These are phyloP conservation scores for Septoria linicola DNA, from an alignment of 2,329 filamentous ascomycete species.

Conservation along the genomic window DNA sequence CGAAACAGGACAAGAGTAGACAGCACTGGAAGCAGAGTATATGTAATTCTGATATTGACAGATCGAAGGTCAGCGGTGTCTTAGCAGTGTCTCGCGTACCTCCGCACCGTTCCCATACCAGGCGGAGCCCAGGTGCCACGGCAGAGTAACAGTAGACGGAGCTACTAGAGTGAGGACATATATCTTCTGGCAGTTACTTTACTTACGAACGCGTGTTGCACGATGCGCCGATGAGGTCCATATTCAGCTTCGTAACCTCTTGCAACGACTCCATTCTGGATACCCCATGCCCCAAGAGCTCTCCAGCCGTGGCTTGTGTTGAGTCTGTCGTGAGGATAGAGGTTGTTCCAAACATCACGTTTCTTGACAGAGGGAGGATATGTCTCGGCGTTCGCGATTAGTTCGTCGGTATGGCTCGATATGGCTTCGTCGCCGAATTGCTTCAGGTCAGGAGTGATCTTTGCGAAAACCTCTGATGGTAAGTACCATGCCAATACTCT, in stretches of 20 bases:
- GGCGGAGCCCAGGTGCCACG: too few species aligned
- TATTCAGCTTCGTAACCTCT: constrained; percentile 59
- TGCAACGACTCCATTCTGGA: constrained; percentile 59
- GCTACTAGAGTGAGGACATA: too few species aligned
- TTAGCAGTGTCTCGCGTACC: too few species aligned
- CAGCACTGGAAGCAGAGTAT: constrained; percentile 21
- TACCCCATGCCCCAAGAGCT: constrained; percentile 59
- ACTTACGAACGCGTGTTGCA: constrained; percentile 19
- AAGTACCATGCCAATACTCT: constrained; percentile 42
- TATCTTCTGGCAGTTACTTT: too few species aligned
- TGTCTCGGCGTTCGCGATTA: constrained; percentile 62
- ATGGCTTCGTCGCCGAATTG: constrained; percentile 56
- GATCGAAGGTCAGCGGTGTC: too few species aligned
- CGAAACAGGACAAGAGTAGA: constrained; percentile 22
- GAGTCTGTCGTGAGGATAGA: constrained; percentile 48
- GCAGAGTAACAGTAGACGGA: too few species aligned
- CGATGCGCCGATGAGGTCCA: constrained; percentile 27
- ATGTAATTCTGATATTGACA: too few species aligned
- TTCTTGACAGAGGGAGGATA: constrained; percentile 62
- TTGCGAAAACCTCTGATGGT: constrained; percentile 41
- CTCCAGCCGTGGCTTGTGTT: constrained; percentile 68
- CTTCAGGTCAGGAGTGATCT: constrained; percentile 36
- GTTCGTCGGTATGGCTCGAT: constrained; percentile 53
- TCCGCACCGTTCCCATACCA: too few species aligned
- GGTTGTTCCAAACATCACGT: constrained; percentile 52